phyloP scores from a whole-genome alignment of 106 monocot genomes.

The Triglochin maritima region DNA sequence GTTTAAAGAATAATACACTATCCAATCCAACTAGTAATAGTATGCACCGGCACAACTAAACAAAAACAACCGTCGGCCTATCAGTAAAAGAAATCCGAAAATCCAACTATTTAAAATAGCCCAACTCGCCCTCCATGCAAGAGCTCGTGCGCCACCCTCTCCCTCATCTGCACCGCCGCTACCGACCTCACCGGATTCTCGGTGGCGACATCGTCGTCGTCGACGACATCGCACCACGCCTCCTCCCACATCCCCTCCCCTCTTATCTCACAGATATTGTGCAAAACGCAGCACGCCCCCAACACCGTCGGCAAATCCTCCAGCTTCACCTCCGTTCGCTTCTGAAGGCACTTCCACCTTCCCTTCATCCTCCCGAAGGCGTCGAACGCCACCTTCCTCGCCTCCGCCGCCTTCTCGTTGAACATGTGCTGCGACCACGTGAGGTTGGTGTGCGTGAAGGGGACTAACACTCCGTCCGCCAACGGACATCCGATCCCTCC shows the following conservation, averaged over 20 bases:
- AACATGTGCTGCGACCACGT: constrained; percentile 11
- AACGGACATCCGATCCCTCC: constrained; percentile 4
- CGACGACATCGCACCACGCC: constrained; percentile 1
- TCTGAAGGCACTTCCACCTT: constrained; percentile 16
- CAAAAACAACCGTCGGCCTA: too few species aligned
- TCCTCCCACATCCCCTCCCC: constrained; percentile 3
- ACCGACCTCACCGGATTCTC: neutral
- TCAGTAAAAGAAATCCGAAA: too few species aligned
- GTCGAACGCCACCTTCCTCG: neutral
- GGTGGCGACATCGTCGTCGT: constrained; percentile 1
- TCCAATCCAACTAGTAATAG: too few species aligned
- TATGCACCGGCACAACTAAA: too few species aligned
- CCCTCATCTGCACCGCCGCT: neutral
- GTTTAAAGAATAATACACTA: too few species aligned
- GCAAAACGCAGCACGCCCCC: constrained; percentile 9
- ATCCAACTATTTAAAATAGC: neutral
- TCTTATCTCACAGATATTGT: constrained; percentile 10
- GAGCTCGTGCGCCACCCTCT: constrained; percentile 1
- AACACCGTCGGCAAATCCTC: constrained; percentile 12
- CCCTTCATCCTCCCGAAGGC: constrained; percentile 11
- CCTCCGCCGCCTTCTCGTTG: constrained; percentile 10
- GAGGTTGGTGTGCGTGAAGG: constrained; percentile 6
- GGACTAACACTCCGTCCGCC: constrained; percentile 10
- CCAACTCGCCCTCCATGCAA: neutral
- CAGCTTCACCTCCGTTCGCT: constrained; percentile 14